These are phyloP conservation scores for Amborella trichopoda DNA, from an alignment of 164 flowering plant genomes.

Conservation along the genomic window DNA sequence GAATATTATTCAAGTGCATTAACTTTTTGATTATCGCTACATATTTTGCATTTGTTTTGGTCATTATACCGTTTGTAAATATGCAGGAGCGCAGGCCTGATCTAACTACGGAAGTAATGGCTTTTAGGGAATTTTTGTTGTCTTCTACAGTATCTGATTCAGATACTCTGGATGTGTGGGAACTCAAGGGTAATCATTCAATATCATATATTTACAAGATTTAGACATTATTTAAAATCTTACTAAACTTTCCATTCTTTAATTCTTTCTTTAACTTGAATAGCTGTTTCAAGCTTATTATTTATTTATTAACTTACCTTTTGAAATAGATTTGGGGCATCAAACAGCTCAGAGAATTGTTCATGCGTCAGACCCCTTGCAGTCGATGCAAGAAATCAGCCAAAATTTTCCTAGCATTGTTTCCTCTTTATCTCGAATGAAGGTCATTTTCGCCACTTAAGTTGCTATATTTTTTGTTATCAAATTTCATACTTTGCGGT, in stretches of 20 bases:
- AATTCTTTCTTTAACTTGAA: neutral
- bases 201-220: no score
- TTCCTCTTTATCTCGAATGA: slow-evolving; percentile 95
- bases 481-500: no score
- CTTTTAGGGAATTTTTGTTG: slow-evolving; percentile 78
- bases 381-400: slow-evolving; percentile 89
- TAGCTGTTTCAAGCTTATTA: neutral
- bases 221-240: no score
- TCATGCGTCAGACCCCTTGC: slow-evolving; percentile 92
- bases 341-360: slow-evolving; percentile 95
- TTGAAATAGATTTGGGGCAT: slow-evolving; percentile 80
- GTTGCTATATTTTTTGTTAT: no score
- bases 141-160: slow-evolving; percentile 77
- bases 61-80: no score
- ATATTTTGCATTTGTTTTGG: no score
- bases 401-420: slow-evolving; percentile 95
- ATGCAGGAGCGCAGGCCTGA: slow-evolving; percentile 87
- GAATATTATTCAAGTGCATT: neutral
- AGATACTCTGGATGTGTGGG: slow-evolving; percentile 97
- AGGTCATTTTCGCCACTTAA: slow-evolving; percentile 31
- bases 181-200: slow-evolving; percentile 54
- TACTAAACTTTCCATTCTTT: neutral
- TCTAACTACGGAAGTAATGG: slow-evolving; percentile 70
- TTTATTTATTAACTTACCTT: neutral
- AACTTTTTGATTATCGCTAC: no score